Evolutionary conservation across 2,329 filamentous ascomycete species (phyloP), one percentile per base, ranked within the genome.

Genomic region (Phyllosticta citrichinensis): DNA sequence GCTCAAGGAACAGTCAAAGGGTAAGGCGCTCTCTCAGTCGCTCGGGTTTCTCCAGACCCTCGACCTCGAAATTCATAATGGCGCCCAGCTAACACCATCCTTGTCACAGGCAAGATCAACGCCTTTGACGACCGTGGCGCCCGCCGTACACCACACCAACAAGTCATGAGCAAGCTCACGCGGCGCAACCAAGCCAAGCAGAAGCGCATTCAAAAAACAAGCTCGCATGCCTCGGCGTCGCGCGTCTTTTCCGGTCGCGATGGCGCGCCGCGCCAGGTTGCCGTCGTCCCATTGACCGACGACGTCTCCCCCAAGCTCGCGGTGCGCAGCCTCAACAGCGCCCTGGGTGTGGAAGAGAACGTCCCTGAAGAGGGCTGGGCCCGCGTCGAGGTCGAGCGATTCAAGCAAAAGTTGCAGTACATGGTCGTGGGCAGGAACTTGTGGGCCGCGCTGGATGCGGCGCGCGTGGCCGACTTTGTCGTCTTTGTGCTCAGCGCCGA

Each of bases 121-220:
- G 10, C 4, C 12, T 78, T 84, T 69, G 89, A 96, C 71, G 89
- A 96, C 71, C 84, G 82, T 68, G 87, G 87, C 63, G 80, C 81
- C 68, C 86, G 93, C 70, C 95, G 90, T 75, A 96, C 93, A 17
- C 90, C 90, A 60, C 91, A 96, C 74, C 94, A 99, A 74, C 91
- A 96, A 77, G 85, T 97, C 77, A 93, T 97, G 89, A 96, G 91
- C 62, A 99, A 97, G 77, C 83, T 99, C 73, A 91, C 96, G 75
- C 88, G 94, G 63, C 87, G 91, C 68, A 97, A 99, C 75, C 91
- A 96, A 79, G 89, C 91, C 67, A 93, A 93, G 75, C 94, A 99
- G 79, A 86, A 87, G 74, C 89, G 93, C 69, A 79, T 88, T 64
- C 81, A 86, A 67, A 97, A 97, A 76, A 86, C 91, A 70, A 86